Evolutionary conservation across 495 filamentous ascomycete species (phyloP), one percentile per base, ranked within the genome.

Genomic region (Immersiella caudata): DNA sequence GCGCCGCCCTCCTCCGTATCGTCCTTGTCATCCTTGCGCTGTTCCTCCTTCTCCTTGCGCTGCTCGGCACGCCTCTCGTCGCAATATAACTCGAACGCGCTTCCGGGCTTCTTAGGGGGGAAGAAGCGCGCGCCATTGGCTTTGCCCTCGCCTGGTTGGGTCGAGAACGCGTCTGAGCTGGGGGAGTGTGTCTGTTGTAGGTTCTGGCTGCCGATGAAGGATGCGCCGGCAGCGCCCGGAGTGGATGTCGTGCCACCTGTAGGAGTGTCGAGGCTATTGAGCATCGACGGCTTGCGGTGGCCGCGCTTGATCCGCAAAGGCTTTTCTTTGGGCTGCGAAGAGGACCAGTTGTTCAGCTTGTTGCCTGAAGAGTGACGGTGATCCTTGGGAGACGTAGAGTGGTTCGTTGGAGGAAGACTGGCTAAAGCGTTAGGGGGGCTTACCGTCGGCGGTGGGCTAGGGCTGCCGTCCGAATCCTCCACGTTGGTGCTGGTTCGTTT

Each of bases 231-330:
- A 61, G 58, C 68, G 60, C 70, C 71, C 21, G 57, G 68, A 58
- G 77, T 77, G 54, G 62, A 74, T 73, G 64, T 65, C 68, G 62
- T 69, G 27, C 57, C 73, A 61, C 50, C 60, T 7, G 62, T 62
- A 7, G 64, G 22, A 1, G 67, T 66, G 25, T 78, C 74, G 54
- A 67, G 58, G 40, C 70, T 68, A 55, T 76, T 70, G 25, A 84
- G 74, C 20, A 81, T 76, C 59, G 81, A 82, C 24, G 83, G 80
- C 75, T 86, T 86, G 36, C 85, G 75, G 64, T 86, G 90, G 35
- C 90, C 89, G 56, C 93, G 90, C 83, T 97, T 97, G 33, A 89
- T 88, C 65, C 94, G 91, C 60, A 97, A 83, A 18, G 94, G 94
- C 69, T 95, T 94, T 77, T 97, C 93, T 80, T 94, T 89, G 18